A percentile compares a stretch with the other conserved stretches of the same genome.
These are phyloP conservation scores for Diatrype stigma DNA, from an alignment of 2,329 filamentous ascomycete genomes.

Conservation along the genomic window DNA sequence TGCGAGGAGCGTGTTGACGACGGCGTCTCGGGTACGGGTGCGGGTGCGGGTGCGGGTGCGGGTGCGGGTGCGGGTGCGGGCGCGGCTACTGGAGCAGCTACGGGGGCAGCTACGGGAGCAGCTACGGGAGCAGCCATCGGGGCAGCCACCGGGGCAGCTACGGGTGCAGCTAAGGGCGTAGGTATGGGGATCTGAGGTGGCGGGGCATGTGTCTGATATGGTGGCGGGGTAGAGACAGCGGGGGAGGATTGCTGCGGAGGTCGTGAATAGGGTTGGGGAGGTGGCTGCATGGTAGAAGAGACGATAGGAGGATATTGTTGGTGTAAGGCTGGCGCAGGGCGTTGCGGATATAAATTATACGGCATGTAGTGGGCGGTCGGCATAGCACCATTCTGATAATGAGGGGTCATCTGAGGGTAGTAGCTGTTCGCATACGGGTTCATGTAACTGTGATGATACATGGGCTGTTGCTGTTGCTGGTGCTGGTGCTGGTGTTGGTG, in stretches of 20 bases:
- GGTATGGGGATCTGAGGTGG: conserved; percentile 17
- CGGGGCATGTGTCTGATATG: conserved; percentile 40
- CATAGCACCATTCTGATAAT: conserved; percentile 52
- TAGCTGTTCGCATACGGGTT: conserved; percentile 46
- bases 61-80: no score
- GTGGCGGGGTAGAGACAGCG: conserved; percentile 48
- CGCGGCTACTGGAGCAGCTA: no score
- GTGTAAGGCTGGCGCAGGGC: conserved; percentile 34
- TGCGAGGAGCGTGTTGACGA: conserved; percentile 48
- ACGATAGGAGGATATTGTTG: conserved; percentile 52
- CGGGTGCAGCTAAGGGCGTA: no score
- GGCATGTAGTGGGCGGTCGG: conserved; percentile 43
- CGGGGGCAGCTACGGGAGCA: no score
- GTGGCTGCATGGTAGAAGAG: conserved; percentile 31
- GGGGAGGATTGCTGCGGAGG: conserved; percentile 44
- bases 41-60: conserved; percentile 33
- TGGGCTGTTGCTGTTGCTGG: conserved; percentile 38
- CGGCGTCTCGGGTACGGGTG: conserved; percentile 45
- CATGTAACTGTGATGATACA: conserved; percentile 48
- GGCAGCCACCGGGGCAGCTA: no score
- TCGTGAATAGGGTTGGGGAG: conserved; percentile 44
- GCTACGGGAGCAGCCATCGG: no score
- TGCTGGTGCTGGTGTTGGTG: conserved; percentile 34
- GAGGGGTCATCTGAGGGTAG: conserved; percentile 54
- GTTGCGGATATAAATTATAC: conserved; percentile 35